phyloP scores from a whole-genome alignment of 257 asterid species.

The Gentiana straminea region DNA sequence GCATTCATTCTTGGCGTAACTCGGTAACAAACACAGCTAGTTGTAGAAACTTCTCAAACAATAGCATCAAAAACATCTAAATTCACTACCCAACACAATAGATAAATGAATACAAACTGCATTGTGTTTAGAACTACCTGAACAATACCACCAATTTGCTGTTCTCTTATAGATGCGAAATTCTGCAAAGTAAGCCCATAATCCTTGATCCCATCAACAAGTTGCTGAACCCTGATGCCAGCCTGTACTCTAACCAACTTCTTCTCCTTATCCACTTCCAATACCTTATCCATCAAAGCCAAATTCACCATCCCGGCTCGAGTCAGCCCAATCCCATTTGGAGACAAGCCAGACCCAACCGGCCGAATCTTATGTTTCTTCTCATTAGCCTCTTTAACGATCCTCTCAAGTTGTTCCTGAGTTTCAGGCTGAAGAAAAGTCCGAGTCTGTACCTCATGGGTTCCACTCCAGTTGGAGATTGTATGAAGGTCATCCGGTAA shows the following conservation, averaged over 20 bases:
- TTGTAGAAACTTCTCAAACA: no score
- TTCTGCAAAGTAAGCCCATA: conserved; percentile 82
- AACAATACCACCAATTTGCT: conserved; percentile 92
- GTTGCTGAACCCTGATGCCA: conserved; percentile 92
- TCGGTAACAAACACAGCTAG: no score
- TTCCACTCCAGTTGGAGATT: conserved; percentile 93
- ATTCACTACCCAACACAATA: not conserved
- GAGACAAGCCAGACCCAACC: conserved; percentile 86
- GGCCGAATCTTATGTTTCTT: conserved; percentile 77
- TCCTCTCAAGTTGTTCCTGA: conserved; percentile 39
- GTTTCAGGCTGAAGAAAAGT: conserved; percentile 74
- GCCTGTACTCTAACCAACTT: conserved; percentile 86
- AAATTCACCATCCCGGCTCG: conserved; percentile 86
- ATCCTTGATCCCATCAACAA: conserved; percentile 82
- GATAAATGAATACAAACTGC: no score
- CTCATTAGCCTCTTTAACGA: conserved; percentile 45
- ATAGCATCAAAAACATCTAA: not conserved
- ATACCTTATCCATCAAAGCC: conserved; percentile 81
- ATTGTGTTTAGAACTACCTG: conserved; percentile 34
- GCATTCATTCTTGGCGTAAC: no score
- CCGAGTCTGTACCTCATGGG: conserved; percentile 92
- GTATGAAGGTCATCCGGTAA: conserved; percentile 89
- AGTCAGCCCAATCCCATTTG: conserved; percentile 86
- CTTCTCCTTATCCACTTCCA: conserved; percentile 80
- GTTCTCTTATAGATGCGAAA: conserved; percentile 92